A percentile compares a stretch with the other conserved stretches of the same genome.
These are phyloP conservation scores for Fusarium secorum DNA, from an alignment of 2,329 filamentous ascomycete species.

Conservation along the genomic window DNA sequence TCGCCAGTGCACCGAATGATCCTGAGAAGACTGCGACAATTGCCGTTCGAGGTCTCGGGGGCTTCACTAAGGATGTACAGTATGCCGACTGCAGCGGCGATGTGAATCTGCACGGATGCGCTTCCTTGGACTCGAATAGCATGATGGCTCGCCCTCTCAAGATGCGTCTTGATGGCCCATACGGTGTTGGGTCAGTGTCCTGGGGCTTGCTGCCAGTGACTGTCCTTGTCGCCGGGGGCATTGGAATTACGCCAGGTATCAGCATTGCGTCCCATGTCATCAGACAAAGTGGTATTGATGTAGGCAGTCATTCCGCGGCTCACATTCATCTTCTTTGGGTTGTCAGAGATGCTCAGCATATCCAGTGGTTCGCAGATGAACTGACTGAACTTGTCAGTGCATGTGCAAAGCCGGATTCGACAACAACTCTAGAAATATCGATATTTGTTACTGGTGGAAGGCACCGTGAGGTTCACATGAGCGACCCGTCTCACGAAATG, in stretches of 20 bases:
- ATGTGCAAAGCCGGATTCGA: not conserved
- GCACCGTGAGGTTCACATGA: accelerated
- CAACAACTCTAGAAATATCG: not conserved
- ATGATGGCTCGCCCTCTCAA: not conserved
- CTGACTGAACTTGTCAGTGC: not conserved
- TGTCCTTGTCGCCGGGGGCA: not conserved
- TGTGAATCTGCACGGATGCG: not conserved
- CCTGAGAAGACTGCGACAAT: not conserved
- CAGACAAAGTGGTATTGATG: accelerated
- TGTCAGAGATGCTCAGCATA: not conserved
- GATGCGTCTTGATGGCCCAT: not conserved
- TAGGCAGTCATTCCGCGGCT: accelerated
- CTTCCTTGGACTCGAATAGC: not conserved
- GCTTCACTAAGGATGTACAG: not conserved
- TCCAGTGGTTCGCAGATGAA: not conserved
- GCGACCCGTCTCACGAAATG: not conserved
- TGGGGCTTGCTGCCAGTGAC: not conserved
- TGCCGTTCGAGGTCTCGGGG: not conserved
- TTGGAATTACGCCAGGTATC: not conserved
- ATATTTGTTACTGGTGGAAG: not conserved
- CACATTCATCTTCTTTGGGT: not conserved
- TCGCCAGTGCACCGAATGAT: not conserved
- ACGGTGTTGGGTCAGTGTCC: not conserved
- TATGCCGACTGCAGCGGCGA: not conserved
- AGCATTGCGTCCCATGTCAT: not conserved